Percentiles rank a stretch among this genome's conserved stretches.
phyloP scores from a whole-genome alignment of 805 yeast genomes.

The Cyberlindnera nakhonratchasimensis region DNA sequence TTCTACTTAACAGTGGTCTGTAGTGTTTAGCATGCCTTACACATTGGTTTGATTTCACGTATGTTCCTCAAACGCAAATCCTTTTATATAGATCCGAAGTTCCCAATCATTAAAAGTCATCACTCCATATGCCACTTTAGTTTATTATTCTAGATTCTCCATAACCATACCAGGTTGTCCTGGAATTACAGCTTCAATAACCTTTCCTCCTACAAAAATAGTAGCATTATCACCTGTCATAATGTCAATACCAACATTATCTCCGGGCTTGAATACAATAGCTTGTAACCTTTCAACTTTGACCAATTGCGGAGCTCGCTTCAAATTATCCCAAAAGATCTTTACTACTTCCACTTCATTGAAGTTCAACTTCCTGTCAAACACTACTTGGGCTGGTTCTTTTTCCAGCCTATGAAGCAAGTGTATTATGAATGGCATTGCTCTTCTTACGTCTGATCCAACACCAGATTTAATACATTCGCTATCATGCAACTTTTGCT shows the following conservation, averaged over 20 bases:
- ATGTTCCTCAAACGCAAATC: no score
- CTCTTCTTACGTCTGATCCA: conserved; percentile 89
- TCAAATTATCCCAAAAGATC: conserved; percentile 48
- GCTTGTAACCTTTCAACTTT: conserved; percentile 55
- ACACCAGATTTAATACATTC: conserved; percentile 57
- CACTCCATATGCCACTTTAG: not conserved
- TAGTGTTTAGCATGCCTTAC: no score
- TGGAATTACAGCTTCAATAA: conserved; percentile 81
- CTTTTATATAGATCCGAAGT: no score
- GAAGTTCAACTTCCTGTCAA: conserved; percentile 83
- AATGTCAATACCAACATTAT: conserved; percentile 56
- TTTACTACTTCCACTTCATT: conserved; percentile 67
- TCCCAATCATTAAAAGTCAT: not conserved
- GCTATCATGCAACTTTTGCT: conserved; percentile 58
- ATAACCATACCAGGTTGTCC: conserved; percentile 88
- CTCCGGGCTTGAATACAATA: conserved; percentile 61
- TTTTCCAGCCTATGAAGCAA: conserved; percentile 73
- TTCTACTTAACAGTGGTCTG: no score
- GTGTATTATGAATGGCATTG: conserved; percentile 92
- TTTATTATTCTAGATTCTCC: conserved; percentile 43
- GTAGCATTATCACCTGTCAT: conserved; percentile 67
- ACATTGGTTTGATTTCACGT: no score
- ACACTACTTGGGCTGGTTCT: conserved; percentile 73
- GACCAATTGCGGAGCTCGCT: conserved; percentile 59
- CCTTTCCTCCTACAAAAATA: conserved; percentile 58